Evolutionary conservation across 768 basidiomycete species (phyloP), one percentile per base, ranked within the genome.

Genomic region (Pleurotus ostreatus): DNA sequence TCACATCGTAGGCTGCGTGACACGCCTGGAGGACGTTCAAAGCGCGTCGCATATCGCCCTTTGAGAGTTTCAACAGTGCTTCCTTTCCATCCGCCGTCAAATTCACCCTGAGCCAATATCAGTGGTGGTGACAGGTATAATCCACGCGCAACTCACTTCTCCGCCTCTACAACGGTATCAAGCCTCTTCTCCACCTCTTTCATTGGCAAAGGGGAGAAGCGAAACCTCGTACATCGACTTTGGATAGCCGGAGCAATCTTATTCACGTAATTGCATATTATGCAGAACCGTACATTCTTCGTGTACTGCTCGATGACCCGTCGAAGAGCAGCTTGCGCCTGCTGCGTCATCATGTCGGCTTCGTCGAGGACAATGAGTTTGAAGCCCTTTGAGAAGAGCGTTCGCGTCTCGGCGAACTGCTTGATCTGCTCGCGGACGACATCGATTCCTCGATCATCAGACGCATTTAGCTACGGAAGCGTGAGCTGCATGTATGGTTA

Each of bases 281-380:
- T 99, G 73, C 97, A 99, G 71, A 99, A 99, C 39, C 97, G 87
- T 62, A 98, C 97, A 65, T 98, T 98, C 73, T 89, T 93, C 16
- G 97, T 99, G 71, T 97, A 98, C 61, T 97, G 95, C 71, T 99
- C 97, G 62, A 99, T 98, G 37, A 98, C 89, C 64, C 97, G 89
- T 25, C 97, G 89, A 26, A 99, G 82, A 22, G 97, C 97, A 2
- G 95, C 92, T 67, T 99, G 97, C 1, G 97, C 97, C 55, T 92
- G 89, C 60, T 94, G 88, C 0, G 97, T 99, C 97, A 99, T 99
- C 96, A 97, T 97, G 77, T 99, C 97, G n/a, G 97, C 97, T 71
- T 99, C 97, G 63, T 99, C 97, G 34, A 99, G 84, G 59, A 99
- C 86, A 70, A 99, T 96, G 68, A 99, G 86, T 66, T 98, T 99